Evolutionary conservation across 2,329 filamentous ascomycete species (phyloP).

Genomic region (Diaporthe sp.): DNA sequence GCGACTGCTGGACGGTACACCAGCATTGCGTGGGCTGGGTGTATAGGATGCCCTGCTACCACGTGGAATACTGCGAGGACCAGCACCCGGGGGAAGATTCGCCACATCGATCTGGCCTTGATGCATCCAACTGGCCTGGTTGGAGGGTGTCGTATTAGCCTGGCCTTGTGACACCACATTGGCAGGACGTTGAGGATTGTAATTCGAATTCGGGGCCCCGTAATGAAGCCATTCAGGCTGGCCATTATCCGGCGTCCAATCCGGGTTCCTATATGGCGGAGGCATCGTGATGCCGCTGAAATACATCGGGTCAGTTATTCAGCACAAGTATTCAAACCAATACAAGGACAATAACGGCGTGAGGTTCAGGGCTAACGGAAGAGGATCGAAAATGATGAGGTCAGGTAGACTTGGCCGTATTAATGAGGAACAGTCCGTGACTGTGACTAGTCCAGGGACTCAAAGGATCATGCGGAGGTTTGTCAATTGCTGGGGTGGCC

Average conservation of each 20-base stretch:
- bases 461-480: neutral
- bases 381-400: neutral
- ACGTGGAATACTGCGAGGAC: no score
- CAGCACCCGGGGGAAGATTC: no score
- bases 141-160: neutral
- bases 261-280: neutral
- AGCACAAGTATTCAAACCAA: neutral
- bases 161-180: neutral
- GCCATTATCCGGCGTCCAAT: neutral
- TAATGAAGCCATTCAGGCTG: neutral
- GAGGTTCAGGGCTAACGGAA: neutral
- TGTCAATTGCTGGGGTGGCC: neutral
- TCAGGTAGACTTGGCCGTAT: no score
- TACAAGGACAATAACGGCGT: neutral
- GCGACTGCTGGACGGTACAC: neutral
- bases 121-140: no score
- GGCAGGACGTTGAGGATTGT: no score
- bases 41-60: no score
- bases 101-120: no score
- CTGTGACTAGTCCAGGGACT: neutral
- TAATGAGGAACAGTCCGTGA: neutral
- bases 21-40: neutral
- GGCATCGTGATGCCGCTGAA: neutral
- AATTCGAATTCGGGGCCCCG: neutral
- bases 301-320: neutral